These are phyloP conservation scores for Podaxis sp. DNA, from an alignment of 768 basidiomycete genomes.

Conservation along the genomic window DNA sequence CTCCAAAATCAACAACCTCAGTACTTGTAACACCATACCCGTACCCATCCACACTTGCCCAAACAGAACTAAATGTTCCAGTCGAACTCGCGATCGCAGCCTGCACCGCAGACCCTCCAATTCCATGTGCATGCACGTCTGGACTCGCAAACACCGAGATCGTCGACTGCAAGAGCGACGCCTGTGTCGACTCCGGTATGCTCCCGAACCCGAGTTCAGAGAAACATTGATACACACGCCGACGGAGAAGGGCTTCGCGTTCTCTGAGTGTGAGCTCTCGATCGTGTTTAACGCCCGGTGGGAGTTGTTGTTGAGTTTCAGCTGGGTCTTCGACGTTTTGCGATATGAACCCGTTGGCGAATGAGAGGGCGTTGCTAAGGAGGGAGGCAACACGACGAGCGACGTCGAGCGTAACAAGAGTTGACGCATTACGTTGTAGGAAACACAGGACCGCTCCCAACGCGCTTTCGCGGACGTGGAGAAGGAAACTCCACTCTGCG, in stretches of 20 bases:
- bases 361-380: constrained; percentile 86
- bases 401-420: constrained; percentile 87
- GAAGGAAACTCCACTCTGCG: constrained; percentile 87
- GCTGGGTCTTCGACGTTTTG: constrained; percentile 66
- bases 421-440: constrained; percentile 71
- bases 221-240: constrained; percentile 90
- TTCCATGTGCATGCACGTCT: constrained; percentile 59
- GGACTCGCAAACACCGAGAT: constrained; percentile 83
- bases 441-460: constrained; percentile 88
- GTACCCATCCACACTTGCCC: constrained; percentile 87
- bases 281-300: constrained; percentile 25
- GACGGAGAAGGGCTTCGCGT: constrained; percentile 80
- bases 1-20: constrained; percentile 49
- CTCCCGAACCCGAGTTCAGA: constrained; percentile 74
- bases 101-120: constrained; percentile 74
- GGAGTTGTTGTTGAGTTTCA: constrained; percentile 33
- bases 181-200: constrained; percentile 82
- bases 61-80: constrained; percentile 81
- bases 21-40: constrained; percentile 86
- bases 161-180: constrained; percentile 75
- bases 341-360: constrained; percentile 80
- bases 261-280: constrained; percentile 64
- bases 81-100: constrained; percentile 88
- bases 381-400: constrained; percentile 85
- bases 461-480: constrained; percentile 89